A percentile compares a stretch with the other conserved stretches of the same genome.
Conservation (phyloP, 202 grass and related monocot species). For the Setaria italica region DNA sequence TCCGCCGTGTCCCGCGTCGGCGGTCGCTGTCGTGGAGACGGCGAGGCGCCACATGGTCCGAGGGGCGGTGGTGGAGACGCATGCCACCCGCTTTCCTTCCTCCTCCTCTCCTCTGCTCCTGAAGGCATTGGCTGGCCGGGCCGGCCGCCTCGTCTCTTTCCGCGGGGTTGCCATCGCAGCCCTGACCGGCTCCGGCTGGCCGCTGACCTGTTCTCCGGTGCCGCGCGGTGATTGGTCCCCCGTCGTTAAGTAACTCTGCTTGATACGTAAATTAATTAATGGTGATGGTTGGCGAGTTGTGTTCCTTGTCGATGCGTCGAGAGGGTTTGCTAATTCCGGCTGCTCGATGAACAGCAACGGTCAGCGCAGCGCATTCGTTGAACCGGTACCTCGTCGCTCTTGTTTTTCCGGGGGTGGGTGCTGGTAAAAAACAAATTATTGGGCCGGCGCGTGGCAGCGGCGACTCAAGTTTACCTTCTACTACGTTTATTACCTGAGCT, state of each 20-base stretch:
- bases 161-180: constrained; percentile 4
- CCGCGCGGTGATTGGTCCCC: too few relatives aligned
- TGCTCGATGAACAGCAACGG: constrained; percentile 27
- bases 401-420: not conserved
- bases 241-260: not conserved
- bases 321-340: not conserved
- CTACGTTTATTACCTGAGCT: not conserved
- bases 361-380: constrained; percentile 21
- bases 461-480: not conserved
- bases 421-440: not conserved
- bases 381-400: not conserved
- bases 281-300: constrained; percentile 33
- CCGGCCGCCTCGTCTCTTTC: constrained; percentile 16
- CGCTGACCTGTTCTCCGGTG: constrained; percentile 13
- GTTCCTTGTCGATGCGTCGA: not conserved
- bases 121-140: constrained; percentile 1
- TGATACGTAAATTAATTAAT: not conserved
- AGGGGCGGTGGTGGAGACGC: constrained; percentile 8
- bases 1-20: constrained; percentile 11
- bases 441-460: not conserved
- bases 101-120: not conserved
- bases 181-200: not conserved
- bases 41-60: constrained; percentile 34
- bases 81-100: not conserved
- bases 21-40: constrained; percentile 37